Conservation (phyloP, 179 eudicot genomes). For the Patellifolia procumbens region DNA sequence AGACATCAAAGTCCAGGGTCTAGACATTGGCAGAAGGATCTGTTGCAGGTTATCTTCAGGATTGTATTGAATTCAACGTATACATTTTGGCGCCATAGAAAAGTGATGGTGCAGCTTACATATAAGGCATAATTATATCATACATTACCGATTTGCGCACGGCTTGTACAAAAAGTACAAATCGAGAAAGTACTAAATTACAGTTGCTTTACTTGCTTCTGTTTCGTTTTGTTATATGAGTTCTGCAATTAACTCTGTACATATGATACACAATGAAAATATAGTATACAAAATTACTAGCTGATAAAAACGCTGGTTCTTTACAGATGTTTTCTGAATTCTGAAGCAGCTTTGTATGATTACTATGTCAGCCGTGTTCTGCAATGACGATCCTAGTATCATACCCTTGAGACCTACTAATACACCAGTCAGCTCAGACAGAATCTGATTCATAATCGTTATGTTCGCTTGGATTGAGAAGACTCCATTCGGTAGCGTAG, state of each 20-base stretch:
- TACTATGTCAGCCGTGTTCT: background rate
- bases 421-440: conserved; percentile 6
- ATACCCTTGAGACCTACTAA: conserved; percentile 9
- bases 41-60: conserved; percentile 10
- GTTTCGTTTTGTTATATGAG: background rate
- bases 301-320: background rate
- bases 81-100: background rate
- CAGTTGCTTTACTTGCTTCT: background rate
- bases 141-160: background rate
- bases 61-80: background rate
- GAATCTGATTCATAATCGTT: conserved; percentile 29
- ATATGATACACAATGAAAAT: conserved; percentile 17
- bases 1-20: conserved; percentile 55
- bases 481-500: conserved; percentile 83
- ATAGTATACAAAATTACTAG: conserved; percentile 6
- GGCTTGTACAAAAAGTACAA: background rate
- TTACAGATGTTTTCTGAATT: background rate
- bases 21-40: conserved; percentile 18
- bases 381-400: background rate
- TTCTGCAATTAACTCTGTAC: conserved; percentile 20
- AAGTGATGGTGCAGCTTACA: background rate
- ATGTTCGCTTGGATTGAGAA: conserved; percentile 43
- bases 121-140: background rate
- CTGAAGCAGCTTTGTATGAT: background rate
- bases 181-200: background rate